Base-by-base conservation (phyloP, 495 filamentous ascomycete species). In the Cercophora newfieldiana region DNA sequence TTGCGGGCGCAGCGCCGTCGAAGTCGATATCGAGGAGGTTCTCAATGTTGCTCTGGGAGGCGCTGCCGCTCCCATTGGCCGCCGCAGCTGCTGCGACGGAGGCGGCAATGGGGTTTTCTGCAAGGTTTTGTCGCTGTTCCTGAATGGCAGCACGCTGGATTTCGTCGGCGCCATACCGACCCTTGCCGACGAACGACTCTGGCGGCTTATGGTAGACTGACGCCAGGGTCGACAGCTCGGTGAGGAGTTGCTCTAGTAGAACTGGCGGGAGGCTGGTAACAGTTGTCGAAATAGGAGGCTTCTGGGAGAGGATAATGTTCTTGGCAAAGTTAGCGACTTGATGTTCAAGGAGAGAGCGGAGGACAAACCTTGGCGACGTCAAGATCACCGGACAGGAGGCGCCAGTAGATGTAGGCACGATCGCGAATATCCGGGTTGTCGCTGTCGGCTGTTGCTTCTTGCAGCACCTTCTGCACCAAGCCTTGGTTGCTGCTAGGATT, bases 121-220 rank as follows among this genome's bases (percentile, higher is more conserved):
- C 90, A 0, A 90, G 90, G 67, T 97, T 92, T 74, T 97, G 87
- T 64, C 90, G 85, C 83, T 96, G 92, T 81, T 96, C 94, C 84
- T 97, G 94, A 69, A 99, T 98, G 65, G 95, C 95, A 48, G 94
- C 93, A 69, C 90, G 89, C 78, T 98, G 95, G 71, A 98, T 92
- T 59, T 92, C 94, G 72, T 97, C 94, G 48, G 94, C 93, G 59
- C 94, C 94, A 69, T 91, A 97, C 28, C 94, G 88, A 64, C 95
- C 95, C 73, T 96, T 91, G 69, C 95, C 96, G 63, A 98, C 89
- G 80, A 99, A 98, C 5, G 93, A 93, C 80, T 95, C 92, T 44
- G 95, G 92, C 18, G 94, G 94, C 79, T 97, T 98, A 84, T 98
- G 95, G 79, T 99, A 99, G n/a, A 99, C 95, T 14, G 94, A 97